Base-by-base conservation (phyloP, 2,329 filamentous ascomycete species). In the Penicillium frequentans region DNA sequence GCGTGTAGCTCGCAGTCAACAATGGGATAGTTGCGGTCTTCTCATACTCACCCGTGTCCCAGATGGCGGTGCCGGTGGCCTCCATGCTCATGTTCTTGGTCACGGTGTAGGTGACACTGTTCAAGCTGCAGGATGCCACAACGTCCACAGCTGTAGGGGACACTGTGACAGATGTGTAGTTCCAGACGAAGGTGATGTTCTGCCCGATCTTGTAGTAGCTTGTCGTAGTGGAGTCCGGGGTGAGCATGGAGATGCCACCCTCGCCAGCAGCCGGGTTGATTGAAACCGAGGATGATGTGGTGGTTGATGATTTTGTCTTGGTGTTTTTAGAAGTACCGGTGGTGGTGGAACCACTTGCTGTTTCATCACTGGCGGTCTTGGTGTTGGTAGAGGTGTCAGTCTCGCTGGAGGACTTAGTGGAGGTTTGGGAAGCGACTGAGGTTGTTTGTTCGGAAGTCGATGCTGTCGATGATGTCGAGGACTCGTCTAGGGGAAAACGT, bases 151-250 rank as follows among this genome's bases (percentile, higher is more conserved):
- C 80, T 1, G 79, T 77, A 0, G 86, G 86, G 0, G 83, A 84
- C 19, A 82, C 77, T 21, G 77, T 80, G 24, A 89, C 75, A 11
- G 83, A 86, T 14, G 86, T 89, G 73, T 88, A 89, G 73, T 89
- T 89, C 86, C 86, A 89, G 21, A 78, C 81, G 63, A 89, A 87
- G 0, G 86, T 88, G 29, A 88, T 75, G 57, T 77, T 79, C 45
- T 88, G 79, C 19, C 84, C 84, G 63, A 88, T 82, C 71, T 87
- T 88, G 79, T 86, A 88, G 74, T 84, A 88, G 54, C 81, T 80
- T 5, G 80, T 74, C 16, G 79, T 76, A 9, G 77, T 70, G 9
- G 77, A 69, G 49, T 77, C 75, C 2, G 86, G 86, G 6, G 83
- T 86, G 54, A 87, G 75, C 83, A 89, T 85, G 45, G 79, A 77